Evolutionary conservation across 306 rosid genomes (phyloP).

Genomic region (Trifolium fragiferum): DNA sequence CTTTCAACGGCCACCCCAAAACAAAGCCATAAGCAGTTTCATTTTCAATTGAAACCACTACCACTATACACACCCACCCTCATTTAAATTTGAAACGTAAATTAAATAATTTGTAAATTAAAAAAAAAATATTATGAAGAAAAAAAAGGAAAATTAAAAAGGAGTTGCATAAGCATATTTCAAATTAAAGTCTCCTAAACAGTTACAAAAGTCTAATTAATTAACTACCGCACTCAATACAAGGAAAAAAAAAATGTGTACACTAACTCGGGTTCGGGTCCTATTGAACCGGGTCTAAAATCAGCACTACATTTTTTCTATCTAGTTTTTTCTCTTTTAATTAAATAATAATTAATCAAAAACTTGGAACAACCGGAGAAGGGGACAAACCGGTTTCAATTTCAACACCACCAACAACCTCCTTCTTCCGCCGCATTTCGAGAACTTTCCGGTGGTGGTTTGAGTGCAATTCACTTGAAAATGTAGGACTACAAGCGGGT

Average conservation of each 20-base stretch:
- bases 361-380: slow-evolving; percentile 55
- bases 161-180: not conserved
- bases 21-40: slow-evolving; percentile 40
- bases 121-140: not conserved
- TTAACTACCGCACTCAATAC: slow-evolving; percentile 55
- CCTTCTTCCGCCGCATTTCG: slow-evolving; percentile 95
- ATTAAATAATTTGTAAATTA: not conserved
- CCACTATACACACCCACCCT: not conserved
- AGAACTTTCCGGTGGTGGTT: slow-evolving; percentile 98
- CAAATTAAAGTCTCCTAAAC: slow-evolving; percentile 47
- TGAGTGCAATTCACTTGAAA: slow-evolving; percentile 79
- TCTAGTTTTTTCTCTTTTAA: not conserved
- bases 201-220: slow-evolving; percentile 51
- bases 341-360: slow-evolving; percentile 44
- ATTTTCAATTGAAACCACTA: slow-evolving; percentile 44
- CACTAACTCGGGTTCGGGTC: slow-evolving; percentile 57
- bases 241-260: slow-evolving; percentile 43
- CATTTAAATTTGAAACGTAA: slow-evolving; percentile 4
- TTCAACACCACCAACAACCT: slow-evolving; percentile 30
- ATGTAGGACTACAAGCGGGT: slow-evolving; percentile 98
- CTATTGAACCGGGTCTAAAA: slow-evolving; percentile 50
- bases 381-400: slow-evolving; percentile 44
- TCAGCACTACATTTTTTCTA: slow-evolving; percentile 17
- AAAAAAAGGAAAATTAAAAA: not conserved
- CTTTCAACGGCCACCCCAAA: slow-evolving; percentile 51